These are phyloP conservation scores for Mortierella sp. DNA, from an alignment of 371 early-diverging fungal genomes.

Conservation along the genomic window DNA sequence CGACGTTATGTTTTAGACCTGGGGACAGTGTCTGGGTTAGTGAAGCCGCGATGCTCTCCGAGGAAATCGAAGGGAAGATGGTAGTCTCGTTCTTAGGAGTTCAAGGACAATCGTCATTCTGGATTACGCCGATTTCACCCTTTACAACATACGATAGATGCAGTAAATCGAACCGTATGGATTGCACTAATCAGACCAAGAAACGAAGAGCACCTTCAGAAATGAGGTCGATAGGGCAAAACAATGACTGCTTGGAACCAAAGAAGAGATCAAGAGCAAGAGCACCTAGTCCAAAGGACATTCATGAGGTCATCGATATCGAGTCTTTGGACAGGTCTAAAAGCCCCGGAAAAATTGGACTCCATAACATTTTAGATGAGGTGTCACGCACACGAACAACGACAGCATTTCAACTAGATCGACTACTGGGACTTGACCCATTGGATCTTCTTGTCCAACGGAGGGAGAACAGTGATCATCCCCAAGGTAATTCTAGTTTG, in stretches of 20 bases:
- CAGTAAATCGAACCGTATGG: background rate
- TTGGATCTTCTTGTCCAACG: constrained; percentile 14
- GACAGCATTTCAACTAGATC: background rate
- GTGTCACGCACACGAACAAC: background rate
- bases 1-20: background rate
- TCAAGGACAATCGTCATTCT: constrained; percentile 5
- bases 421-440: background rate
- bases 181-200: background rate
- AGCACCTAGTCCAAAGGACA: background rate
- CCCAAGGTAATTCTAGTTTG: too few relatives aligned
- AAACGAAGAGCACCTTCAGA: background rate
- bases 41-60: constrained; percentile 13
- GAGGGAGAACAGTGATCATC: background rate
- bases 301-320: too few relatives aligned
- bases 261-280: constrained; percentile 3
- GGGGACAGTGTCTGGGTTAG: constrained; percentile 16
- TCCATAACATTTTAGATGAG: background rate
- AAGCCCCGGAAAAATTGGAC: background rate
- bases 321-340: background rate
- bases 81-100: constrained; percentile 29
- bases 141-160: background rate
- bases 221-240: background rate
- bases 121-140: background rate
- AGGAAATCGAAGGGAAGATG: background rate
- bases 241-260: background rate